phyloP scores from a whole-genome alignment of 140 eudicot species.

The Bidens hawaiensis region DNA sequence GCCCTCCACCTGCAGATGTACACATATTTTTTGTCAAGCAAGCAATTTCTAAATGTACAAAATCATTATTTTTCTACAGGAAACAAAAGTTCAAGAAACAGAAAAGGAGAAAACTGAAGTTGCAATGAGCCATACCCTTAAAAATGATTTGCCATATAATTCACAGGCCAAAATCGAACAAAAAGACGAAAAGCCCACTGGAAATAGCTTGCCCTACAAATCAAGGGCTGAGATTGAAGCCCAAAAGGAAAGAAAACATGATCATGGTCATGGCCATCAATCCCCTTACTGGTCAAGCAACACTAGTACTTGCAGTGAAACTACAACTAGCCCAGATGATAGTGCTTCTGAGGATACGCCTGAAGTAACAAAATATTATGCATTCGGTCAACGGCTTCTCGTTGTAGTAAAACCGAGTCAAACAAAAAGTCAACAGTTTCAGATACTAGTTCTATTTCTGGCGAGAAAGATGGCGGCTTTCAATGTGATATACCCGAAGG shows the following conservation, averaged over 20 bases:
- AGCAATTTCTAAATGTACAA: background rate
- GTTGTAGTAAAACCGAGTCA: slow-evolving; percentile 13
- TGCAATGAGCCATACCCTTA: background rate
- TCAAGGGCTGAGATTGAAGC: slow-evolving; percentile 18
- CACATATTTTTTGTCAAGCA: background rate
- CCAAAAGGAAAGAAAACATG: slow-evolving; percentile 15
- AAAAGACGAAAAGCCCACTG: slow-evolving; percentile 2
- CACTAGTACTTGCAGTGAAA: slow-evolving; percentile 22
- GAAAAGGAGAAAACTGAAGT: slow-evolving; percentile 7
- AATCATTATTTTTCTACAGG: slow-evolving; percentile 30
- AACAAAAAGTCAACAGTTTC: slow-evolving; percentile 5
- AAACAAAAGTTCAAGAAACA: slow-evolving; percentile 10
- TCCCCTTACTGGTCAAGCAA: slow-evolving; percentile 36
- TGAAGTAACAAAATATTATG: slow-evolving; percentile 15
- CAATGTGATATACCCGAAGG: slow-evolving; percentile 23
- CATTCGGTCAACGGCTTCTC: slow-evolving; percentile 5
- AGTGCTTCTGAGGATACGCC: slow-evolving; percentile 29
- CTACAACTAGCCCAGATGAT: slow-evolving; percentile 28
- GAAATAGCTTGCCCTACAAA: slow-evolving; percentile 14
- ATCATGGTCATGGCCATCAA: slow-evolving; percentile 18
- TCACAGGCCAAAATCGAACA: slow-evolving; percentile 10
- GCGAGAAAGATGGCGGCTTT: slow-evolving; percentile 3
- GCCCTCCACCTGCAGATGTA: background rate
- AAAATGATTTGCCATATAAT: slow-evolving; percentile 5
- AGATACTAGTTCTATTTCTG: slow-evolving; percentile 10